phyloP scores from a whole-genome alignment of 2,329 filamentous ascomycete species.

The Cladosporium sp. region DNA sequence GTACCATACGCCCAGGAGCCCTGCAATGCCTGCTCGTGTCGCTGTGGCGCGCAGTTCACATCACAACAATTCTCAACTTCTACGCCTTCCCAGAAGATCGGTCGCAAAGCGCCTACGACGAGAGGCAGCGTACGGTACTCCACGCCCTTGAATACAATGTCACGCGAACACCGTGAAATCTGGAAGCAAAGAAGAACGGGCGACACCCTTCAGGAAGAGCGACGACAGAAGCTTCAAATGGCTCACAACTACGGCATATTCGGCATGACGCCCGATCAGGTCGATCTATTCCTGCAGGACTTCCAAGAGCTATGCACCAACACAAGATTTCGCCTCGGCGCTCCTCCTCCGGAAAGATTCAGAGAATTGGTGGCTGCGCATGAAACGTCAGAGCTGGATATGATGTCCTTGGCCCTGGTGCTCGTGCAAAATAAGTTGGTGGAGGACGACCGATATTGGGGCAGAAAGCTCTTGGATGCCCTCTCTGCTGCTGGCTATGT shows the following conservation, averaged over 20 bases:
- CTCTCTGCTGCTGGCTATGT: constrained; percentile 20
- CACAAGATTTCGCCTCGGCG: not conserved
- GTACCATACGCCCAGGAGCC: not conserved
- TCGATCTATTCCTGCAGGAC: constrained; percentile 10
- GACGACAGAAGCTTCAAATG: not conserved
- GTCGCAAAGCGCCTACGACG: constrained; percentile 12
- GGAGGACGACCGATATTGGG: constrained; percentile 13
- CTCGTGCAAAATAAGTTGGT: not conserved
- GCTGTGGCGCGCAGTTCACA: constrained; percentile 14
- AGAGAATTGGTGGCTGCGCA: constrained; percentile 1
- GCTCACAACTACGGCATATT: constrained; percentile 3
- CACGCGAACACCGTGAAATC: no score
- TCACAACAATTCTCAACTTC: constrained; percentile 5
- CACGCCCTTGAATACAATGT: no score
- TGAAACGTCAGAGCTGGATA: constrained; percentile 9
- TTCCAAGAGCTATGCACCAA: constrained; percentile 10
- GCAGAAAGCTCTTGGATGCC: constrained; percentile 22
- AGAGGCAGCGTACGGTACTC: not conserved
- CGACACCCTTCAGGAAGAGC: not conserved
- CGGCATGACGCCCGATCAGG: constrained; percentile 8
- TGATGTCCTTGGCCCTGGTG: constrained; percentile 11
- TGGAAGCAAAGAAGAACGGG: not conserved
- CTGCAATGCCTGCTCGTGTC: constrained; percentile 19
- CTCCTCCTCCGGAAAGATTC: constrained; percentile 4
- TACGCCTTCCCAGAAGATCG: not conserved